Evolutionary conservation across 225 moss, liverwort and hornwort genomes (phyloP), one percentile per base, ranked within the genome.

Genomic region (Polytrichum formosum): DNA sequence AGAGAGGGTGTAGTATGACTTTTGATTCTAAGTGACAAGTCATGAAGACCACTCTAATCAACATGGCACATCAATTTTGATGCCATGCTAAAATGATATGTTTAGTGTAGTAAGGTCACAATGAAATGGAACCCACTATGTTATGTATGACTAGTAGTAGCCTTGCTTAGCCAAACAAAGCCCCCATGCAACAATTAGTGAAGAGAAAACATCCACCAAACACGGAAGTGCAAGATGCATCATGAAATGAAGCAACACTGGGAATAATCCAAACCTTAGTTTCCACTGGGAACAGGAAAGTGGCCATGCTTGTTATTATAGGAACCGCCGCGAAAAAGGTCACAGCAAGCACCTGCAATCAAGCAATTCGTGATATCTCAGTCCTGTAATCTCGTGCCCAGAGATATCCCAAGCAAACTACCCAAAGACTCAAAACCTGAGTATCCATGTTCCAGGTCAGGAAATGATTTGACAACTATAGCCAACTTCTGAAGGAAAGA

Each of bases 261-360:
- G 46, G 46, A 46, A 46, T 13, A 46, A 46, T 46, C 13, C 56
- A 73, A 75, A 96, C 96, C 87, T 81, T 87, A 28, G 78, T 82
- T 76, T 89, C 89, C 62, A 78, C 77, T 0, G 96, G 93, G 63
- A 97, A 86, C 20, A 91, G 77, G 18, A 87, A 67, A 18, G 84
- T 73, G 63, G 80, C 81, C 53, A 89, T 74, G 68, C 92, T 90
- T 54, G 96, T 69, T 26, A 92, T 67, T 35, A 97, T 62, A 66
- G 96, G 87, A 63, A 93, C 80, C 16, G 35, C 75, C 13, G 93
- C 69, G 71, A 97, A 97, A 28, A 86, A 74, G 61, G 78, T 81
- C 69, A 97, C 89, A 31, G 93, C 74, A 62, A 90, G 76, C 31
- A 88, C 21, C 96, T 96, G 85, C 68, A 23, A 54, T 26, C 71